These are phyloP conservation scores for Suillus spraguei DNA, from an alignment of 768 basidiomycete species.

Conservation along the genomic window DNA sequence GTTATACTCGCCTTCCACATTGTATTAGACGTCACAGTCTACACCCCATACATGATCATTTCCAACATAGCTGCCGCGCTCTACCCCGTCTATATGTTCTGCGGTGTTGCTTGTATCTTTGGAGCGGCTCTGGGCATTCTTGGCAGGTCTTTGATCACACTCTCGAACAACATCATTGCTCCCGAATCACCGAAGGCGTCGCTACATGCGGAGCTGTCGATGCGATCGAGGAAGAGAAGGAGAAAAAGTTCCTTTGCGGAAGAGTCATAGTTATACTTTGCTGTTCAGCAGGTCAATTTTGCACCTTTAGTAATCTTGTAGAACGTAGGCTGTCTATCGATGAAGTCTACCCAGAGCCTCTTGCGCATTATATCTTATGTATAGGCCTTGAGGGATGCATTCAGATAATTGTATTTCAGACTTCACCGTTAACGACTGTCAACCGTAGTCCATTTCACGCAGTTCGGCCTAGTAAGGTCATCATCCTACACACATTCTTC, in stretches of 20 bases:
- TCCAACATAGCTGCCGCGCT: conserved; percentile 44
- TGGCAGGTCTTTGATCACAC: conserved; percentile 24
- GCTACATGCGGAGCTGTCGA: background rate
- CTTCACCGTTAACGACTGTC: background rate
- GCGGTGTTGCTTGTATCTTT: conserved; percentile 55
- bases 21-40: conserved; percentile 42
- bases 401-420: background rate
- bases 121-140: conserved; percentile 48
- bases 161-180: background rate
- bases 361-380: background rate
- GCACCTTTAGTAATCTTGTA: background rate
- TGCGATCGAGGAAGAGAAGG: conserved; percentile 3
- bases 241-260: background rate
- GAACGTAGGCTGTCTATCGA: background rate
- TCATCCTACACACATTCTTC: background rate
- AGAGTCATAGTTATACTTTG: background rate
- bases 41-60: conserved; percentile 45
- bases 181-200: background rate
- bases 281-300: background rate
- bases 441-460: background rate
- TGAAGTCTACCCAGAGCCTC: background rate
- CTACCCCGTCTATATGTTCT: conserved; percentile 59
- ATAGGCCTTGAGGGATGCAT: background rate
- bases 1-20: conserved; percentile 44
- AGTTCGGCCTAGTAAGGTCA: background rate